Percentiles rank a stretch among this genome's conserved stretches.
These are phyloP conservation scores for Zizania palustris DNA, from an alignment of 202 grass and related monocot genomes.

Conservation along the genomic window DNA sequence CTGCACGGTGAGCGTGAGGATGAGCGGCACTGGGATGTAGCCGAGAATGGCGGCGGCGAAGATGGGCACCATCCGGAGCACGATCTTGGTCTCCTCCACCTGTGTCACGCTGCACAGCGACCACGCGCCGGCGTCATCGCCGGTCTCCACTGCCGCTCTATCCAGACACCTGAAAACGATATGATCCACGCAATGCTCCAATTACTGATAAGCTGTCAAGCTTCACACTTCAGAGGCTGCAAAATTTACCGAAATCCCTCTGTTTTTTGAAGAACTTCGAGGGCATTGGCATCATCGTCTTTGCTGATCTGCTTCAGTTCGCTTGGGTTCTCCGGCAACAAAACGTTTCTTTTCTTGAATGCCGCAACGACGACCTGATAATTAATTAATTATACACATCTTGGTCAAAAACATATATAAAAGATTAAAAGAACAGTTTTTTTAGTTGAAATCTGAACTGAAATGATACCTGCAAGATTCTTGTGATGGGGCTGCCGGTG, in stretches of 20 bases:
- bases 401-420: neutral
- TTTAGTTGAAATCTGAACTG: neutral
- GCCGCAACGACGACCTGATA: conserved; percentile 50
- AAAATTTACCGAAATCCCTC: conserved; percentile 46
- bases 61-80: conserved; percentile 69
- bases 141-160: conserved; percentile 48
- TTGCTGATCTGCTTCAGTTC: conserved; percentile 24
- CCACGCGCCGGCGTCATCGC: conserved; percentile 33
- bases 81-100: conserved; percentile 76
- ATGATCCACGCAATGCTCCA: too few species aligned
- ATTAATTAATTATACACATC: too few species aligned
- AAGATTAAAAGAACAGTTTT: neutral
- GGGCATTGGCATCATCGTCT: neutral
- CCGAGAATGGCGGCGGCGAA: conserved; percentile 53
- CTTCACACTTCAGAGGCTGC: neutral
- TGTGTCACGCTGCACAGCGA: conserved; percentile 56
- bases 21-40: conserved; percentile 49
- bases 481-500: conserved; percentile 57
- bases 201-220: too few species aligned
- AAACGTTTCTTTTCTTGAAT: conserved; percentile 47
- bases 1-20: conserved; percentile 69
- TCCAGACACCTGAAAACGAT: conserved; percentile 54
- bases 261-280: conserved; percentile 39
- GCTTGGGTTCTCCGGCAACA: conserved; percentile 28
- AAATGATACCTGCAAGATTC: conserved; percentile 53